Conservation (phyloP, 805 yeast genomes). For the Yamadazyma kitorensis region DNA sequence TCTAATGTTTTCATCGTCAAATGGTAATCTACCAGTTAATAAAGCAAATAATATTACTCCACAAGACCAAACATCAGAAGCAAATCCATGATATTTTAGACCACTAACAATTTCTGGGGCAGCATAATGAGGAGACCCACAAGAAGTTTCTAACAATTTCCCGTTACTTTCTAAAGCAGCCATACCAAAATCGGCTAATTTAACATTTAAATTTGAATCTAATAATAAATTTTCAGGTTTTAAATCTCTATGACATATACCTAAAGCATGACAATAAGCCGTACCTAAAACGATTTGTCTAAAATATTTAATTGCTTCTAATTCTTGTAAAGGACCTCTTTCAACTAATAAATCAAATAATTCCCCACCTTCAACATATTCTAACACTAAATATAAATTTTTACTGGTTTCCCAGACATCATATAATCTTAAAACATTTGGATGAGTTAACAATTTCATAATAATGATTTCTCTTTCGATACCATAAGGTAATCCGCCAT, state of each 20-base stretch:
- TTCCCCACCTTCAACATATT: slow-evolving; percentile 89
- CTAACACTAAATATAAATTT: slow-evolving; percentile 75
- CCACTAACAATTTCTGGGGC: slow-evolving; percentile 86
- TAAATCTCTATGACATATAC: slow-evolving; percentile 77
- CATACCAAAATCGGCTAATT: slow-evolving; percentile 87
- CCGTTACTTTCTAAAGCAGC: slow-evolving; percentile 78
- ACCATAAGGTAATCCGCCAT: slow-evolving; percentile 77
- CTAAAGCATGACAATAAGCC: slow-evolving; percentile 76
- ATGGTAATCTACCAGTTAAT: slow-evolving; percentile 77
- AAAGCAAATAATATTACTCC: slow-evolving; percentile 80
- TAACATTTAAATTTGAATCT: slow-evolving; percentile 64
- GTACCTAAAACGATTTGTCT: slow-evolving; percentile 77
- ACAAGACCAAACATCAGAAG: slow-evolving; percentile 87
- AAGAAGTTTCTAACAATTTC: slow-evolving; percentile 69
- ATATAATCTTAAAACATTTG: slow-evolving; percentile 87
- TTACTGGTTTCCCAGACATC: slow-evolving; percentile 98
- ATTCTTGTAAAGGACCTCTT: slow-evolving; percentile 67
- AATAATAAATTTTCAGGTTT: slow-evolving; percentile 77
- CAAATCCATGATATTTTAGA: slow-evolving; percentile 75
- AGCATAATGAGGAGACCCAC: slow-evolving; percentile 89
- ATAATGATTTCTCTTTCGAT: slow-evolving; percentile 96
- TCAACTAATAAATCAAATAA: slow-evolving; percentile 70
- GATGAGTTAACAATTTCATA: slow-evolving; percentile 92
- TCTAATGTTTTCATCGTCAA: slow-evolving; percentile 79
- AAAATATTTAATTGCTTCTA: slow-evolving; percentile 73